Evolutionary conservation across 257 asterid species (phyloP).

Genomic region (Nicotiana benthamiana): DNA sequence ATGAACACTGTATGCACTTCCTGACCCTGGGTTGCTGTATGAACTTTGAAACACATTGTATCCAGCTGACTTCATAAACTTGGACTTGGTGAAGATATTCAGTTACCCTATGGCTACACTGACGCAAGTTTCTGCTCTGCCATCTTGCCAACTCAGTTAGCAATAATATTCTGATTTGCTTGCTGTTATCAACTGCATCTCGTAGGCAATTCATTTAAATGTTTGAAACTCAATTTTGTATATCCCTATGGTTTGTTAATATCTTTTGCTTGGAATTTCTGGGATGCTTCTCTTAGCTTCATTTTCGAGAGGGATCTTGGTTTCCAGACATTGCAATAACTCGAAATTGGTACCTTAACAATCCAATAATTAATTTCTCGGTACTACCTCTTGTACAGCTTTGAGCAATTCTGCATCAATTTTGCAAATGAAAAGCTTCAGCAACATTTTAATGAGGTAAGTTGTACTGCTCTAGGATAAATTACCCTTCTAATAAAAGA

Average conservation of each 20-base stretch:
- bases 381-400: constrained; percentile 40
- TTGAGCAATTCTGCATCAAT: constrained; percentile 98
- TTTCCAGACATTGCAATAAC: not conserved
- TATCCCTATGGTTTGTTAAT: not conserved
- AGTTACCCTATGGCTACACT: not conserved
- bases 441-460: constrained; percentile 98
- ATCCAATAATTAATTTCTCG: constrained; percentile 3
- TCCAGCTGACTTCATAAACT: not conserved
- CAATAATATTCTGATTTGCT: not conserved
- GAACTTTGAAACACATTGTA: not conserved
- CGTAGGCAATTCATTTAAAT: not conserved
- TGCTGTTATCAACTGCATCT: not conserved
- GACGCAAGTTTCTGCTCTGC: not conserved
- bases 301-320: constrained; percentile 1
- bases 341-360: constrained; percentile 4
- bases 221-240: not conserved
- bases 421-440: constrained; percentile 99
- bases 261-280: not conserved
- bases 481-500: not conserved
- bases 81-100: not conserved
- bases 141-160: not conserved
- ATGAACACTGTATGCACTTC: not conserved
- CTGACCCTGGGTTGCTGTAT: not conserved
- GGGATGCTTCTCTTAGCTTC: constrained; percentile 3
- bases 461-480: not conserved